These are phyloP conservation scores for Aspergillus sp. DNA, from an alignment of 2,329 filamentous ascomycete species.

Conservation along the genomic window DNA sequence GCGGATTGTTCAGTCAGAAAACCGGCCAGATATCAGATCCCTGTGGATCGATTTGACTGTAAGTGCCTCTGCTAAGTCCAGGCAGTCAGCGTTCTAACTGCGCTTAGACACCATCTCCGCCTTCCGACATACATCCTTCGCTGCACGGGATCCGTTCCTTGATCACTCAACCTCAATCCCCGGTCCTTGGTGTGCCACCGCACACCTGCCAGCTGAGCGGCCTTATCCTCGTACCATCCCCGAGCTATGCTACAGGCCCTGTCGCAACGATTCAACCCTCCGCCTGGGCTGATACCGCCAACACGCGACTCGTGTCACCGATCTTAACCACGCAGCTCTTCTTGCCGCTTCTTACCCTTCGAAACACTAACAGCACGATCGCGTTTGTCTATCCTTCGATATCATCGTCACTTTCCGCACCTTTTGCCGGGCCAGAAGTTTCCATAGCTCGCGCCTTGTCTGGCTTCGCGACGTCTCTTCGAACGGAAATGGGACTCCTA, in stretches of 20 bases:
- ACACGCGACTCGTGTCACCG: constrained; percentile 82
- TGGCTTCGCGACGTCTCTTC: constrained; percentile 71
- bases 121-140: constrained; percentile 47
- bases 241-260: constrained; percentile 70
- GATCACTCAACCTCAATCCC: constrained; percentile 64
- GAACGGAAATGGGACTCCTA: constrained; percentile 67
- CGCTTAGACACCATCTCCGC: constrained; percentile 52
- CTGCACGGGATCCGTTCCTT: constrained; percentile 62
- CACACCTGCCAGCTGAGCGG: constrained; percentile 70
- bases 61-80: constrained; percentile 6
- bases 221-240: constrained; percentile 69
- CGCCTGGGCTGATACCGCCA: constrained; percentile 80
- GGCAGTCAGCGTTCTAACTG: constrained; percentile 8
- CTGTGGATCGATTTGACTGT: constrained; percentile 69
- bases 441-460: constrained; percentile 78
- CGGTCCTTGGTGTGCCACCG: constrained; percentile 64
- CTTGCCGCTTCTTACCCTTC: constrained; percentile 62
- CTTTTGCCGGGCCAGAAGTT: constrained; percentile 62
- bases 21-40: constrained; percentile 71
- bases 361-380: constrained; percentile 43
- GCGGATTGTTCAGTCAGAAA: constrained; percentile 62
- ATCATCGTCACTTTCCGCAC: constrained; percentile 35
- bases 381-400: constrained; percentile 37
- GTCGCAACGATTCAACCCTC: constrained; percentile 78
- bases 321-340: constrained; percentile 84